Evolutionary conservation across 495 filamentous ascomycete genomes (phyloP).

Genomic region (Penicillium paxilli): DNA sequence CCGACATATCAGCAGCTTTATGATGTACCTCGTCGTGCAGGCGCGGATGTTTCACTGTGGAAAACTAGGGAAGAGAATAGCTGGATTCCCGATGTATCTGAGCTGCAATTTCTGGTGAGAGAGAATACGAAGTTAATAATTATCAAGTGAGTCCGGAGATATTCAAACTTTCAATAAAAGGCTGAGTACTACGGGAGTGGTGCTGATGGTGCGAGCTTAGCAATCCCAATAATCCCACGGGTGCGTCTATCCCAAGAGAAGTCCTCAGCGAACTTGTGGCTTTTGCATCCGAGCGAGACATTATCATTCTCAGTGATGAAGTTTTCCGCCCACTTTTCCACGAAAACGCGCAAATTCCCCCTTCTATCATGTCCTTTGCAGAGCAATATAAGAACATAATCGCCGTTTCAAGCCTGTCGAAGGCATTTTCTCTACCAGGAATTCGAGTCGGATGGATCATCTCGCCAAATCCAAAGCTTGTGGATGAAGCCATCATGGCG

Average conservation of each 20-base stretch:
- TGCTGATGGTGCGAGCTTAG: slow-evolving; percentile 32
- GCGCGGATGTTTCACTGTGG: slow-evolving; percentile 79
- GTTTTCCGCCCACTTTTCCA: slow-evolving; percentile 84
- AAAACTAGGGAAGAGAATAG: slow-evolving; percentile 57
- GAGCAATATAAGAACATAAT: slow-evolving; percentile 63
- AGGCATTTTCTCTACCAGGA: slow-evolving; percentile 77
- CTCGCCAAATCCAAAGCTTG: slow-evolving; percentile 54
- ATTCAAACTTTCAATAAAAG: no score
- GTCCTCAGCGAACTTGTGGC: slow-evolving; percentile 58
- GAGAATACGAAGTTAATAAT: slow-evolving; percentile 68
- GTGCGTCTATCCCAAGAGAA: slow-evolving; percentile 58
- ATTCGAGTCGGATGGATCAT: slow-evolving; percentile 78
- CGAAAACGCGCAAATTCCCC: slow-evolving; percentile 52
- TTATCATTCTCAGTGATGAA: slow-evolving; percentile 72
- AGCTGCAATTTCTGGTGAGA: slow-evolving; percentile 61
- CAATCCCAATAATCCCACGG: slow-evolving; percentile 83
- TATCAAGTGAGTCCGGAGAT: slow-evolving; percentile 53
- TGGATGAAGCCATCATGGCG: slow-evolving; percentile 57
- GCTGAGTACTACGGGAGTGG: no score
- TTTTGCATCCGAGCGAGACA: slow-evolving; percentile 55
- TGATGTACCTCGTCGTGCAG: slow-evolving; percentile 66
- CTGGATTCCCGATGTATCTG: slow-evolving; percentile 62
- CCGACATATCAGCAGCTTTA: slow-evolving; percentile 86
- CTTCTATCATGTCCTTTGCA: slow-evolving; percentile 61
- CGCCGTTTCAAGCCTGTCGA: slow-evolving; percentile 71